Evolutionary conservation across 2,329 filamentous ascomycete species (phyloP), one percentile per base, ranked within the genome.

Genomic region (Aspergillus fructus): DNA sequence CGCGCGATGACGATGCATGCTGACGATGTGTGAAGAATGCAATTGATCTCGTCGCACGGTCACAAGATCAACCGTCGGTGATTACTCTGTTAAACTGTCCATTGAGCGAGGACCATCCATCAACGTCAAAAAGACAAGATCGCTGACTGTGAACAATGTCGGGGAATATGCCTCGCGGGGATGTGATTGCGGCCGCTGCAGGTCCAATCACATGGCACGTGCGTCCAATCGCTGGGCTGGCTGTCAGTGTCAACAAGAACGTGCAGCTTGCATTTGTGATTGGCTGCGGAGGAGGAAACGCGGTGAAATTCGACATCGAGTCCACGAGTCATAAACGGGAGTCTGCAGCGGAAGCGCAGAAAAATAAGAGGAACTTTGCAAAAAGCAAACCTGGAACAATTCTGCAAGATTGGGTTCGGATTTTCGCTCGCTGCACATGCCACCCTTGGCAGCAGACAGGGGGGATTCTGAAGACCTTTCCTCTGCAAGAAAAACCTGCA

Each of bases 141-240:
- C 23, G 21, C 21, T 21, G 21, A 21, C 21, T 21, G 15, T 27
- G 41, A 23, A 34, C 27, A 19, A 43, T 37, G 24, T n/a, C 43
- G 24, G 42, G 21, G 23, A 23, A 46, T 24, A 27, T 24, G 24
- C 43, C 24, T 15, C 13, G 43, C 23, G 12, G 19, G 34, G 48
- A 41, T 46, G 50, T 53, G 50, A 53, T 43, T 33, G 42, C 45
- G 27, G 34, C 27, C n/a, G 33, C 33, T 54, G 52, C 52, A 33
- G 21, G 43, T 17, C 30, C 33, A n/a, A 48, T 54, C 52, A 54
- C 52, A 54, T 41, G n/a, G 45, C 52, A 54, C 43, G 52, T 53
- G 50, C 48, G n/a, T 37, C 42, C 42, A 54, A 54, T 54, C 11
- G 37, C 34, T n/a, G 9, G 34, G 13, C 34, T n/a, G 43, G 45